phyloP scores from a whole-genome alignment of 176 grass and related monocot species.

The Elaeis guineensis region DNA sequence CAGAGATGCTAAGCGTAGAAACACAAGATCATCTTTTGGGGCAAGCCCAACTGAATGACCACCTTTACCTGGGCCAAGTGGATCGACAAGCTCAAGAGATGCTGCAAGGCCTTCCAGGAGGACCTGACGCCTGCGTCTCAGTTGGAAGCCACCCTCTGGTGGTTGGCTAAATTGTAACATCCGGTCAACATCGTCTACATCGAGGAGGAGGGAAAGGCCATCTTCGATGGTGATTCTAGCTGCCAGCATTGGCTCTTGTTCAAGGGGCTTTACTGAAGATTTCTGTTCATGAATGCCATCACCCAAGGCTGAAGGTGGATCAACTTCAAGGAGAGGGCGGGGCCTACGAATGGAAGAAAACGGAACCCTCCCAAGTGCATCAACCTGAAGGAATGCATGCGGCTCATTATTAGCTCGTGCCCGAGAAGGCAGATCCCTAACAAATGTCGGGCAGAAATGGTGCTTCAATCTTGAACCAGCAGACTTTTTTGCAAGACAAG shows the following conservation, averaged over 20 bases:
- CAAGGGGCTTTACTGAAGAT: constrained; percentile 14
- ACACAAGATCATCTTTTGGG: constrained; percentile 15
- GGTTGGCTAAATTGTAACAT: constrained; percentile 5
- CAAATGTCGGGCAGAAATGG: constrained; percentile 6
- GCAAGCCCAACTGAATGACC: not conserved
- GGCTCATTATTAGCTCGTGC: constrained; percentile 12
- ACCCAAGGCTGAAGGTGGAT: constrained; percentile 1
- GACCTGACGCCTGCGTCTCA: constrained; percentile 10
- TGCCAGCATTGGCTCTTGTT: constrained; percentile 10
- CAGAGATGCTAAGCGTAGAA: constrained; percentile 6
- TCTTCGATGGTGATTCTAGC: constrained; percentile 15
- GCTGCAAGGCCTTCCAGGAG: constrained; percentile 6
- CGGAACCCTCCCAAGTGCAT: constrained; percentile 11
- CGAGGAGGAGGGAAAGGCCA: constrained; percentile 8
- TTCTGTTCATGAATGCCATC: constrained; percentile 1
- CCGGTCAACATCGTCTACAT: constrained; percentile 15
- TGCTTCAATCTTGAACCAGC: constrained; percentile 5
- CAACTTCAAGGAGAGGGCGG: constrained; percentile 11
- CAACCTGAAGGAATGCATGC: constrained; percentile 13
- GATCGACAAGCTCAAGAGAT: constrained; percentile 13
- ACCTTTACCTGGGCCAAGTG: constrained; percentile 5
- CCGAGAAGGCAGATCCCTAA: constrained; percentile 11
- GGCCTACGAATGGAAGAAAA: constrained; percentile 8
- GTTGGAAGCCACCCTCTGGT: constrained; percentile 10
- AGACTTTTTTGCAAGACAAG: constrained; percentile 16